Conservation (phyloP, 148 eudicot genomes). For the Persicaria maculosa region DNA sequence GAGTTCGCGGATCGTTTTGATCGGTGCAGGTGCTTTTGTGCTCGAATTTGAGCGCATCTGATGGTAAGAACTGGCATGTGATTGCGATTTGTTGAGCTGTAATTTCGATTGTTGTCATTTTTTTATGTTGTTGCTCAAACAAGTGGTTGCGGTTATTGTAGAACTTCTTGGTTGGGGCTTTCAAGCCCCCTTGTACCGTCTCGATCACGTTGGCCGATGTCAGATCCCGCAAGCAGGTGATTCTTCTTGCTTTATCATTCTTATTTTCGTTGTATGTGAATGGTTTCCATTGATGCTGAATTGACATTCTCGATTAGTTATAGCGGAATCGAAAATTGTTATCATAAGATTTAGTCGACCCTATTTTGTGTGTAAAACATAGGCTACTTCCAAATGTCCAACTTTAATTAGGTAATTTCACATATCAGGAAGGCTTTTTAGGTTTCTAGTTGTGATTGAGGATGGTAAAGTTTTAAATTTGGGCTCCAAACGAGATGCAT, state of each 20-base stretch:
- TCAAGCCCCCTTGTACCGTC: constrained; percentile 24
- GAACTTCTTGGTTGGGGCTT: constrained; percentile 27
- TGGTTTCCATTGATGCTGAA: not conserved
- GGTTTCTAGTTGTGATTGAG: not conserved
- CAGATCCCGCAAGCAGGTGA: constrained; percentile 25
- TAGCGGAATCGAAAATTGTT: too few relatives aligned
- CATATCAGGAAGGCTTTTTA: not conserved
- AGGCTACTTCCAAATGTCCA: not conserved
- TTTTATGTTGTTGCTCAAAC: not conserved
- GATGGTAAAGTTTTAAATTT: not conserved
- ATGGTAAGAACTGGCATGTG: constrained; percentile 7
- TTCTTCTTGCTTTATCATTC: not conserved
- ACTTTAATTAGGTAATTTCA: not conserved
- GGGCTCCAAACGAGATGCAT: not conserved
- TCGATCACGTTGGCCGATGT: constrained; percentile 21
- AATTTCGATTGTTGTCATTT: not conserved
- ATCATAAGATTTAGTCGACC: too few relatives aligned
- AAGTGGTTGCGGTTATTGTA: constrained; percentile 4
- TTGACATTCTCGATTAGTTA: not conserved
- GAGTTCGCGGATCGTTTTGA: not conserved
- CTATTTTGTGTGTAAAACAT: too few relatives aligned
- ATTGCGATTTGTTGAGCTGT: not conserved
- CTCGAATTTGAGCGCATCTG: not conserved
- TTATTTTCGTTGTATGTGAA: not conserved
- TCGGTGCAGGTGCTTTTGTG: not conserved